A percentile compares a stretch with the other conserved stretches of the same genome.
Evolutionary conservation across 371 early-diverging fungal species (phyloP).

Genomic region (Quaeritorhiza haematococci): DNA sequence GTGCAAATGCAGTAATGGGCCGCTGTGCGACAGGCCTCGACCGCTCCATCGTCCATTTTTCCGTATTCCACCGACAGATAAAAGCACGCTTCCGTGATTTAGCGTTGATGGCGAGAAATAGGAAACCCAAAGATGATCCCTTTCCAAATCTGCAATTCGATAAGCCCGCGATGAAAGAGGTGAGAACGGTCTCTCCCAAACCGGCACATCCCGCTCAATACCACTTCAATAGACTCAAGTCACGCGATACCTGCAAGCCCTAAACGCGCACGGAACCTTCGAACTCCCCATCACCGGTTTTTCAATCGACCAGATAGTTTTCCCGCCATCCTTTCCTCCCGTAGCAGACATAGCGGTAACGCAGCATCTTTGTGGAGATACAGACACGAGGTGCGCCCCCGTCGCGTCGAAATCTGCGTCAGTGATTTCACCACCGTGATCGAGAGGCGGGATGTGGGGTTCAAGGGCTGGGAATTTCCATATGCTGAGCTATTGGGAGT

Average conservation of each 20-base stretch:
- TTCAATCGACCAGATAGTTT: too few species aligned
- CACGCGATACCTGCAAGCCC: too few species aligned
- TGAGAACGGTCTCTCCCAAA: too few species aligned
- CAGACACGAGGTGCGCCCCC: too few species aligned
- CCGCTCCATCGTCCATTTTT: constrained; percentile 29
- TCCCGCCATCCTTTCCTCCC: too few species aligned
- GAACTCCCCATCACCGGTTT: background rate
- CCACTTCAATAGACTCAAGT: too few species aligned
- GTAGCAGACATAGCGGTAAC: too few species aligned
- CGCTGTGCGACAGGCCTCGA: constrained; percentile 25
- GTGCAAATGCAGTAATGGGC: constrained; percentile 39
- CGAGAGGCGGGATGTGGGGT: constrained; percentile 19
- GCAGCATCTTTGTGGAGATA: too few species aligned
- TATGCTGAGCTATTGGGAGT: constrained; percentile 19
- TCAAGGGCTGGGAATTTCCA: constrained; percentile 33
- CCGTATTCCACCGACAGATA: constrained; percentile 33
- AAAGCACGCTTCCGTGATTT: constrained; percentile 29
- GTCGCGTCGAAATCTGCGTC: constrained; percentile 37
- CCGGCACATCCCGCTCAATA: too few species aligned
- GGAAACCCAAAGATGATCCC: constrained; percentile 21
- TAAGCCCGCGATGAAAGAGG: too few species aligned
- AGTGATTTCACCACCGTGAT: constrained; percentile 28
- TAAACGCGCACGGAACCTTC: background rate
- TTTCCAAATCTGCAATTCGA: constrained; percentile 43
- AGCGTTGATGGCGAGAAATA: constrained; percentile 37